Percentiles rank a stretch among this genome's conserved stretches.
Evolutionary conservation across 495 filamentous ascomycete species (phyloP).

Genomic region (Opeltia flavorubescens): DNA sequence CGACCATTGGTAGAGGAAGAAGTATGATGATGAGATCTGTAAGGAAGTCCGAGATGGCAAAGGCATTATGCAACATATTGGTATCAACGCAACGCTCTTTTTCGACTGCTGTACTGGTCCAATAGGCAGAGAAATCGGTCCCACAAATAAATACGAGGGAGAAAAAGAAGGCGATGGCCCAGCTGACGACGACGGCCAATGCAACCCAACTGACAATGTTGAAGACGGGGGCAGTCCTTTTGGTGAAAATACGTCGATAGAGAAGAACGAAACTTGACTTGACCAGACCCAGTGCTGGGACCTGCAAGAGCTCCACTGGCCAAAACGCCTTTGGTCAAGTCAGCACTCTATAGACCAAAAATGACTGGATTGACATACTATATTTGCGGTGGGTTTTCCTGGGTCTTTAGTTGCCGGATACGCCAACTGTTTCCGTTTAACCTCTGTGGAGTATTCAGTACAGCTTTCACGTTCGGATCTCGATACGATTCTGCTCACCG

Average conservation of each 20-base stretch:
- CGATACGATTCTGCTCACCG: no score
- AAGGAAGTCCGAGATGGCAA: constrained; percentile 2
- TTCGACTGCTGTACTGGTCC: constrained; percentile 1
- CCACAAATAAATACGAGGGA: constrained; percentile 1
- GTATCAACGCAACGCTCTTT: neutral
- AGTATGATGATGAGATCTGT: constrained; percentile 5
- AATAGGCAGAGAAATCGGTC: constrained; percentile 4
- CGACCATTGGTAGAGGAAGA: constrained; percentile 1
- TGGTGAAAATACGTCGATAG: neutral
- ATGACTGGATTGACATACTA: no score
- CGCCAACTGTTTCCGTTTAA: no score
- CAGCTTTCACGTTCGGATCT: no score
- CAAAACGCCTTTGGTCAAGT: neutral
- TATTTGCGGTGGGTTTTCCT: no score
- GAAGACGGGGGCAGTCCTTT: neutral
- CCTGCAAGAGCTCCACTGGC: neutral
- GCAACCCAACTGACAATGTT: neutral
- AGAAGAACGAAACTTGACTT: constrained; percentile 1
- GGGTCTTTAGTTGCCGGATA: no score
- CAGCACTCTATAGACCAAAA: no score
- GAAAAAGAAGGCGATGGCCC: neutral
- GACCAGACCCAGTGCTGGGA: neutral
- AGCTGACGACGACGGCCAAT: neutral
- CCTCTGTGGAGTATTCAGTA: no score
- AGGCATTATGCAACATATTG: neutral